phyloP scores from a whole-genome alignment of 352 stramenopile species.

The Thraustochytrium sp. region DNA sequence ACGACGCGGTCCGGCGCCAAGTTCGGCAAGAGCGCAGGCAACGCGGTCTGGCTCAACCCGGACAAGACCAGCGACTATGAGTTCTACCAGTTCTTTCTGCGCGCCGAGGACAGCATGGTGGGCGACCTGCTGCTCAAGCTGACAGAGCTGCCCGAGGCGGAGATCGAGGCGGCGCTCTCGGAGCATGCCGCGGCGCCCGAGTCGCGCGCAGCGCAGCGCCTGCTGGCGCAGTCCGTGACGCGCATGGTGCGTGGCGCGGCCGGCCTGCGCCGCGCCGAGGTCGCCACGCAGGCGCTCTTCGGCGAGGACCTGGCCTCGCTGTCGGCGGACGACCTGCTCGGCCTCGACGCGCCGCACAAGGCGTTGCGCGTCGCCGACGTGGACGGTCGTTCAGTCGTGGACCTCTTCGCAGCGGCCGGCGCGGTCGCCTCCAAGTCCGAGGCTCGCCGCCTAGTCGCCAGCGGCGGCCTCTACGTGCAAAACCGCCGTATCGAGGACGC shows the following conservation, averaged over 20 bases:
- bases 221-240: conserved; percentile 41
- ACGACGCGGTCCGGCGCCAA: conserved; percentile 95
- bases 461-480: conserved; percentile 19
- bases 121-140: conserved; percentile 94
- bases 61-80: conserved; percentile 66
- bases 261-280: conserved; percentile 18
- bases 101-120: conserved; percentile 79
- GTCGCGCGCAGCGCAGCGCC: conserved; percentile 31
- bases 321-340: neutral
- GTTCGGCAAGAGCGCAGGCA: conserved; percentile 97
- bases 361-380: neutral
- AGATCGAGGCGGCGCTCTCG: conserved; percentile 65
- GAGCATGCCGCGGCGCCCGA: conserved; percentile 47
- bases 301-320: neutral
- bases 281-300: conserved; percentile 25
- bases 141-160: conserved; percentile 86
- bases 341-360: conserved; percentile 7
- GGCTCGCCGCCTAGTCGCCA: conserved; percentile 5
- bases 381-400: neutral
- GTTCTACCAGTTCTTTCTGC: conserved; percentile 86
- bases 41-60: conserved; percentile 94
- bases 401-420: neutral
- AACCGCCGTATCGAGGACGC: neutral
- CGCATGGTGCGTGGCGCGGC: conserved; percentile 1
- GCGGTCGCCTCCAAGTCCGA: conserved; percentile 22